Conservation (phyloP, 225 moss, liverwort and hornwort species). For the Physcomitrellopsis africana region DNA sequence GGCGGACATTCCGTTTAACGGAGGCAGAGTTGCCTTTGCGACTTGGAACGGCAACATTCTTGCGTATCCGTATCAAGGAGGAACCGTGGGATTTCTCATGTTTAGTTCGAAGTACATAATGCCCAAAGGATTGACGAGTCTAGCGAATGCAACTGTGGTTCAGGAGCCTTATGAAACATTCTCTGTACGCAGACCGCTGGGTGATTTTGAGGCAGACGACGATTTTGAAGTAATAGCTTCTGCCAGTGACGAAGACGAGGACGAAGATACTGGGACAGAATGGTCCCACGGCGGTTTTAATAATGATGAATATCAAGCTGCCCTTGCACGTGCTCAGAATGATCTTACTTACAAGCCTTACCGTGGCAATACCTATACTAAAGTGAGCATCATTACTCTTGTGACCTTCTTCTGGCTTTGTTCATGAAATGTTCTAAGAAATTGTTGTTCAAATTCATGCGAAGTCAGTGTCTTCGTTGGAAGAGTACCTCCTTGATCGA, state of each 20-base stretch:
- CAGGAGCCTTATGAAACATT: conserved; percentile 39
- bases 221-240: conserved; percentile 63
- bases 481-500: not conserved
- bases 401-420: not conserved
- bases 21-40: conserved; percentile 62
- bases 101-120: conserved; percentile 60
- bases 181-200: conserved; percentile 42
- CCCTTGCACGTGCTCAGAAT: conserved; percentile 68
- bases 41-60: conserved; percentile 70
- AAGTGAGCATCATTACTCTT: conserved; percentile 46
- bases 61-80: conserved; percentile 65
- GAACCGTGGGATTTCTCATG: conserved; percentile 61
- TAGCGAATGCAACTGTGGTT: conserved; percentile 42
- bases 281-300: conserved; percentile 79
- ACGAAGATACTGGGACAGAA: conserved; percentile 51
- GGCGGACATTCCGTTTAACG: conserved; percentile 56
- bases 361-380: conserved; percentile 64
- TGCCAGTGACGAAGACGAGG: conserved; percentile 62
- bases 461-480: not conserved
- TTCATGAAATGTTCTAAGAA: not conserved
- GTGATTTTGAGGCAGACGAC: conserved; percentile 56
- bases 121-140: conserved; percentile 61
- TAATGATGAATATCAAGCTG: conserved; percentile 71
- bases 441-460: not conserved
- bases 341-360: conserved; percentile 76